These are phyloP conservation scores for Aspergillus affinis DNA, from an alignment of 495 filamentous ascomycete species.

Conservation along the genomic window DNA sequence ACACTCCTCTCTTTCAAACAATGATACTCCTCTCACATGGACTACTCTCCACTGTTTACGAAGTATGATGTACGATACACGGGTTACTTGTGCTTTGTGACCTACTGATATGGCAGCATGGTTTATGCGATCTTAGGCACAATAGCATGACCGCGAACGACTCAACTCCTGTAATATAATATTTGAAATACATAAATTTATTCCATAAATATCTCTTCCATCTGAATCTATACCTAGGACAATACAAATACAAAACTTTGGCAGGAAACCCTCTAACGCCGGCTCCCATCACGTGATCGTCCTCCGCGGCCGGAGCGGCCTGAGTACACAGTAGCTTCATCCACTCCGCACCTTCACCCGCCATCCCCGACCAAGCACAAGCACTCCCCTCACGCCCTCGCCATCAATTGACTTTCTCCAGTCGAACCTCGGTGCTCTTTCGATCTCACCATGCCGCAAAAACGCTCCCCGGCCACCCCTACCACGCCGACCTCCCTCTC, in stretches of 20 bases:
- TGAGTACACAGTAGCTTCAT: conserved; percentile 14
- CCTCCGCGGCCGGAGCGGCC: conserved; percentile 8
- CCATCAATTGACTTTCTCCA: conserved; percentile 2
- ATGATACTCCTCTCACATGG: not conserved
- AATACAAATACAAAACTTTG: too few relatives aligned
- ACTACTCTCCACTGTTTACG: conserved; percentile 2
- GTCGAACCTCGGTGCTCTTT: conserved; percentile 36
- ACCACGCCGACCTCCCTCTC: conserved; percentile 39
- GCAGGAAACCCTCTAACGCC: too few relatives aligned
- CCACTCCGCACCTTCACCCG: conserved; percentile 1
- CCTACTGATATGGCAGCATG: not conserved
- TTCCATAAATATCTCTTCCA: not conserved
- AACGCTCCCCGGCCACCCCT: conserved; percentile 43
- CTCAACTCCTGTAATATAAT: not conserved
- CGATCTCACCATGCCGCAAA: conserved; percentile 45
- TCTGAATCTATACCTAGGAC: not conserved
- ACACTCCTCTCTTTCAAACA: not conserved
- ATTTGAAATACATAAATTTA: not conserved
- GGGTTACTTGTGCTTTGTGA: not conserved
- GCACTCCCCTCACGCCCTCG: conserved; percentile 3
- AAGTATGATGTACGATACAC: conserved; percentile 12
- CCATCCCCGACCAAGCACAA: conserved; percentile 11
- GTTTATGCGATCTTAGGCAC: not conserved
- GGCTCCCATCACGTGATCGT: conserved; percentile 10
- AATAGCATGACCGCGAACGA: not conserved